A percentile compares a stretch with the other conserved stretches of the same genome.
These are phyloP conservation scores for Pseudocercospora macadamiae DNA, from an alignment of 2,329 filamentous ascomycete species.

Conservation along the genomic window DNA sequence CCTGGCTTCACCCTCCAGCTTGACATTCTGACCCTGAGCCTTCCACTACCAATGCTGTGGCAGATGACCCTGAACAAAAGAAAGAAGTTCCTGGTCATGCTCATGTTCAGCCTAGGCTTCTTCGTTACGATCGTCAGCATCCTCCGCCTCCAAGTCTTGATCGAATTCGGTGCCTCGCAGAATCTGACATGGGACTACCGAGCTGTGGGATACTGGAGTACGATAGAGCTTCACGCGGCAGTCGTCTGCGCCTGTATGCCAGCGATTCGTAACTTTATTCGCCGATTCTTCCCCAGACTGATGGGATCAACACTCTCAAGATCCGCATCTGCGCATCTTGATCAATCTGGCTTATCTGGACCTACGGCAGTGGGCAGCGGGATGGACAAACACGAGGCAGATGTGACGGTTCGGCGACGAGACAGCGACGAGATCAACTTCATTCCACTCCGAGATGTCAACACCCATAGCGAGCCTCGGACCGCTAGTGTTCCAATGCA, in stretches of 20 bases:
- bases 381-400: background rate
- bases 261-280: slow-evolving; percentile 16
- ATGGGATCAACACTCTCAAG: slow-evolving; percentile 13
- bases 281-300: slow-evolving; percentile 9
- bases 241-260: slow-evolving; percentile 22
- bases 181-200: slow-evolving; percentile 23
- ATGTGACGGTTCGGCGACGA: slow-evolving; percentile 6
- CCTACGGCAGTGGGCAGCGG: slow-evolving; percentile 6
- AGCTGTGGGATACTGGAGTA: slow-evolving; percentile 15
- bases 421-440: slow-evolving; percentile 16
- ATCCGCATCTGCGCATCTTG: background rate
- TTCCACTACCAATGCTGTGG: slow-evolving; percentile 28
- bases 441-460: slow-evolving; percentile 21
- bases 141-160: slow-evolving; percentile 24
- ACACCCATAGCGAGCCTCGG: background rate
- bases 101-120: slow-evolving; percentile 26
- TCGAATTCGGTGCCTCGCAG: slow-evolving; percentile 23
- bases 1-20: slow-evolving; percentile 4
- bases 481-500: background rate
- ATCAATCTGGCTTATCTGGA: slow-evolving; percentile 4
- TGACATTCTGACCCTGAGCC: slow-evolving; percentile 26
- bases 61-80: slow-evolving; percentile 26
- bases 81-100: slow-evolving; percentile 28
- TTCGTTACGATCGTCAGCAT: slow-evolving; percentile 27
- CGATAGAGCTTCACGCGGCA: slow-evolving; percentile 17